Percentiles rank a stretch among this genome's conserved stretches.
Conservation (phyloP, 805 yeast genomes). For the Cyberlindnera mycetangii region DNA sequence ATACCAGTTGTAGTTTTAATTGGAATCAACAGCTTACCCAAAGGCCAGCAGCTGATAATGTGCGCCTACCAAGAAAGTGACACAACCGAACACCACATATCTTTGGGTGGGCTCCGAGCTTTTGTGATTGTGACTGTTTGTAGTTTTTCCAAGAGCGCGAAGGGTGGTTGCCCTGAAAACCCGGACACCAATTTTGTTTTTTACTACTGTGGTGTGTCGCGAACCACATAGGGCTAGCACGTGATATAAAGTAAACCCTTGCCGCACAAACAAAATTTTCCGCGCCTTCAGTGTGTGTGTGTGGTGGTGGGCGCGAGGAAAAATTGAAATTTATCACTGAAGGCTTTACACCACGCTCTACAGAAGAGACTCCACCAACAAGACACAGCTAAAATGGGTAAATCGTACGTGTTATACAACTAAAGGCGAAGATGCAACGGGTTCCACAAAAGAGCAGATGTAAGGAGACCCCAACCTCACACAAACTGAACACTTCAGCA, state of each 20-base stretch:
- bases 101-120: too few relatives aligned
- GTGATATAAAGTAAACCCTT: constrained; percentile 1
- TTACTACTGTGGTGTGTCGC: neutral
- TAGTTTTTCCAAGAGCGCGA: neutral
- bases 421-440: constrained; percentile 1
- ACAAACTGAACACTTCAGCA: neutral
- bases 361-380: constrained; percentile 14
- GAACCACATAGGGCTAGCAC: constrained; percentile 10
- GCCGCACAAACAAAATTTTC: constrained; percentile 12
- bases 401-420: constrained; percentile 25
- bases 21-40: neutral
- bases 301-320: constrained; percentile 12
- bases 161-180: constrained; percentile 9
- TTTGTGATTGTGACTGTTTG: constrained; percentile 6
- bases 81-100: constrained; percentile 17
- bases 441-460: neutral
- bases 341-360: constrained; percentile 7
- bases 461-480: neutral
- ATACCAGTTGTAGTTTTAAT: too few relatives aligned
- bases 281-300: neutral
- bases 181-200: constrained; percentile 3
- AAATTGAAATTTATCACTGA: constrained; percentile 22
- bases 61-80: constrained; percentile 9
- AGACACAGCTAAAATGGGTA: constrained; percentile 29
- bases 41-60: neutral